Evolutionary conservation across 2,329 filamentous ascomycete species (phyloP).

Genomic region (Neopestalotiopsis rosae): DNA sequence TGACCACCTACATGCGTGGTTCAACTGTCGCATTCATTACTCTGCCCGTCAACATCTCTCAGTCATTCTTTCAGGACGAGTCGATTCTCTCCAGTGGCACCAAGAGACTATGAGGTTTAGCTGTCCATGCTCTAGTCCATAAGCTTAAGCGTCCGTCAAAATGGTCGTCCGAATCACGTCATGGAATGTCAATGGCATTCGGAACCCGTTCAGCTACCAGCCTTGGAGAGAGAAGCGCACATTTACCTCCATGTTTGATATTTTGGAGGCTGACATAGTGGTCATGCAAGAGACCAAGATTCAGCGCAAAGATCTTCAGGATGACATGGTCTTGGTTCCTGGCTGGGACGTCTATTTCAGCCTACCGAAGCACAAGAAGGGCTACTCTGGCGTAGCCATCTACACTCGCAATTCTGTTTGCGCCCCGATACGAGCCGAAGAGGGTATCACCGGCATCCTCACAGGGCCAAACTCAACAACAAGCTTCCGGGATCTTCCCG

Average conservation of each 20-base stretch:
- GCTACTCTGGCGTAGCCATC: constrained; percentile 94
- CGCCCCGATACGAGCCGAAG: constrained; percentile 86
- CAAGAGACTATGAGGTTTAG: neutral
- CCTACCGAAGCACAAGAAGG: constrained; percentile 91
- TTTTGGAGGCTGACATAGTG: constrained; percentile 88
- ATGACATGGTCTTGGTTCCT: constrained; percentile 94
- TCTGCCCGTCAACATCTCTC: neutral
- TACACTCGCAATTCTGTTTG: constrained; percentile 91
- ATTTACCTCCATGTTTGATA: constrained; percentile 91
- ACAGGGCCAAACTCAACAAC: constrained; percentile 73
- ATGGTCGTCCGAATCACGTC: constrained; percentile 84
- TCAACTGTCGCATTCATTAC: neutral
- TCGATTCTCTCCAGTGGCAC: neutral
- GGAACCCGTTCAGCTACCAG: constrained; percentile 83
- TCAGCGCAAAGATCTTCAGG: constrained; percentile 85
- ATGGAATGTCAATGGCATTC: constrained; percentile 88
- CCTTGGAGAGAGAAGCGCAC: constrained; percentile 78
- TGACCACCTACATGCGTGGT: neutral
- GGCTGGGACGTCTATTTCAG: constrained; percentile 98
- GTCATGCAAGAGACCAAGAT: constrained; percentile 97
- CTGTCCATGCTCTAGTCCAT: neutral
- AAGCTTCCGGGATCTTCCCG: constrained; percentile 76
- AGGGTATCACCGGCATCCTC: constrained; percentile 87
- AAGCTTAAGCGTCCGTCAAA: constrained; percentile 27
- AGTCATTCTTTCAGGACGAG: neutral